A percentile compares a stretch with the other conserved stretches of the same genome.
phyloP scores from a whole-genome alignment of 2,329 filamentous ascomycete genomes.

The Penicillium freii region DNA sequence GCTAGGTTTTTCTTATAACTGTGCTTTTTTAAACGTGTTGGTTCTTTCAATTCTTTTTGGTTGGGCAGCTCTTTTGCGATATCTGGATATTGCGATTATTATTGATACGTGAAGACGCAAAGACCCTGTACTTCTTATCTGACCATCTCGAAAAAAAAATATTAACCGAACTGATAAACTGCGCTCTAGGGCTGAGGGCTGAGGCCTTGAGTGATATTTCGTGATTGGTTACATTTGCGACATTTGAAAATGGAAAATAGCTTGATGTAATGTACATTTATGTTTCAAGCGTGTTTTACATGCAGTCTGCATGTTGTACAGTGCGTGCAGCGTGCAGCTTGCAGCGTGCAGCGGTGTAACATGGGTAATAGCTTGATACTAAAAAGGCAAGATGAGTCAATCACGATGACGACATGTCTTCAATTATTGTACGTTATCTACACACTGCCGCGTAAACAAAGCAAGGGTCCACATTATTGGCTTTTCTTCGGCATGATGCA shows the following conservation, averaged over 20 bases:
- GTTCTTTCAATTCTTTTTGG: not conserved
- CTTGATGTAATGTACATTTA: not conserved
- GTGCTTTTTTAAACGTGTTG: not conserved
- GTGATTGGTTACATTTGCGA: not conserved
- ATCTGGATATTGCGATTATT: not conserved
- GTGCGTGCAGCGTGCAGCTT: not conserved
- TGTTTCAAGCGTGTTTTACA: not conserved
- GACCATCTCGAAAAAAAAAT: not conserved
- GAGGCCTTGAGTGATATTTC: not conserved
- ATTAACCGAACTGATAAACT: not conserved
- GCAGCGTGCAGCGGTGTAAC: not conserved
- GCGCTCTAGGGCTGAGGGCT: not conserved
- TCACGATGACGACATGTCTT: not conserved
- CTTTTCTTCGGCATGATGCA: slow-evolving; percentile 4
- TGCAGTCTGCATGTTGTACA: not conserved
- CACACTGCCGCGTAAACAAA: not conserved
- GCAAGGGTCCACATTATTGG: not conserved
- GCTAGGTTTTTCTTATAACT: not conserved
- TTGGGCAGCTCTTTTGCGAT: not conserved
- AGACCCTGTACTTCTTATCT: not conserved
- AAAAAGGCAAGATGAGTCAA: not conserved
- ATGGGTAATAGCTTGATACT: not conserved
- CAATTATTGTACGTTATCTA: not conserved
- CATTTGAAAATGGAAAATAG: not conserved
- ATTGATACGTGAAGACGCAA: not conserved